Conservation (phyloP, 2,329 filamentous ascomycete genomes). For the Ampelomyces quisqualis region DNA sequence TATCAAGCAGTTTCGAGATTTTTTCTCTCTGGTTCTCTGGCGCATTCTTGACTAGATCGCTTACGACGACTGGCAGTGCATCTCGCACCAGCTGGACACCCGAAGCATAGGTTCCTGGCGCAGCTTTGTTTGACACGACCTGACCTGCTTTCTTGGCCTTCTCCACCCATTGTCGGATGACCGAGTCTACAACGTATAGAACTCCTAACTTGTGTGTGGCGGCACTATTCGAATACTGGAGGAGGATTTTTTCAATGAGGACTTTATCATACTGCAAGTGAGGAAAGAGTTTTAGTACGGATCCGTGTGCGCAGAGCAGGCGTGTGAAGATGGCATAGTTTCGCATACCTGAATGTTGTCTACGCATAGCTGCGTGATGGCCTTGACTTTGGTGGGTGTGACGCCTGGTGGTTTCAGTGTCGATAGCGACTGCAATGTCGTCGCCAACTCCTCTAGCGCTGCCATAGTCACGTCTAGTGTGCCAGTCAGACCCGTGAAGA, state of each 20-base stretch:
- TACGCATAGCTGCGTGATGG: slow-evolving; percentile 83
- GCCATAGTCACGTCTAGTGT: slow-evolving; percentile 52
- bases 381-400: slow-evolving; percentile 85
- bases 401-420: slow-evolving; percentile 89
- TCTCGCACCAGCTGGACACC: slow-evolving; percentile 97
- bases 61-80: slow-evolving; percentile 89
- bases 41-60: slow-evolving; percentile 85
- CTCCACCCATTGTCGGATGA: slow-evolving; percentile 98
- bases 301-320: slow-evolving; percentile 12
- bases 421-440: slow-evolving; percentile 87
- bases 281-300: slow-evolving; percentile 27
- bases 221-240: slow-evolving; percentile 93
- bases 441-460: slow-evolving; percentile 86
- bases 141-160: slow-evolving; percentile 86
- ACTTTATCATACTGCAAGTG: slow-evolving; percentile 79
- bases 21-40: slow-evolving; percentile 97
- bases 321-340: slow-evolving; percentile 12
- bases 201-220: slow-evolving; percentile 97
- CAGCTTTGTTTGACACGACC: slow-evolving; percentile 71
- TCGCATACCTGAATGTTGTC: slow-evolving; percentile 47
- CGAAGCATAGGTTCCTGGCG: slow-evolving; percentile 90
- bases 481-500: slow-evolving; percentile 24
- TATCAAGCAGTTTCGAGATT: slow-evolving; percentile 91
- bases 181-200: slow-evolving; percentile 99
- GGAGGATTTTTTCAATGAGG: slow-evolving; percentile 93